These are phyloP conservation scores for Mytilinidion resinicola DNA, from an alignment of 495 filamentous ascomycete species.

Conservation along the genomic window DNA sequence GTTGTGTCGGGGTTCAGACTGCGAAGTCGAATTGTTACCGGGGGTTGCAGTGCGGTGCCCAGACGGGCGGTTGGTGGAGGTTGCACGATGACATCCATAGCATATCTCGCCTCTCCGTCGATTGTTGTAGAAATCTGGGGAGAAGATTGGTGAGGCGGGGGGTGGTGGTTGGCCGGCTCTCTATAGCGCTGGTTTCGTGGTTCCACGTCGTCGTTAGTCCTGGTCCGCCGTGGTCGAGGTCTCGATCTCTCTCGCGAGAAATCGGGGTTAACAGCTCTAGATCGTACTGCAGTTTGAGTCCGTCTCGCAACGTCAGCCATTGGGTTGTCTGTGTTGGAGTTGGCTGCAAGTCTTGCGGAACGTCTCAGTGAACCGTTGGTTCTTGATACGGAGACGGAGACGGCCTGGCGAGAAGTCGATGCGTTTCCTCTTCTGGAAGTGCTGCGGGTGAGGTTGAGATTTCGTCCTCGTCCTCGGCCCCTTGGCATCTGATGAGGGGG, in stretches of 20 bases:
- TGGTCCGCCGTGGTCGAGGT: constrained; percentile 7
- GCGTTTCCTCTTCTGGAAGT: constrained; percentile 17
- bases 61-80: constrained; percentile 16
- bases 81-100: constrained; percentile 25
- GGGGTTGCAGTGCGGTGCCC: constrained; percentile 7
- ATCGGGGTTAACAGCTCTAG: constrained; percentile 9
- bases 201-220: constrained; percentile 5
- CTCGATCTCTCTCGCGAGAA: constrained; percentile 5
- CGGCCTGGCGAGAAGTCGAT: constrained; percentile 13
- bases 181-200: background rate
- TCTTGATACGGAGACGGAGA: constrained; percentile 11
- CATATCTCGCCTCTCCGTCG: constrained; percentile 17
- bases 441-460: constrained; percentile 20
- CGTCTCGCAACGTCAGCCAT: constrained; percentile 30
- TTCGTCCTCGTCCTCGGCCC: constrained; percentile 25
- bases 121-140: background rate
- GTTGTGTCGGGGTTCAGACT: constrained; percentile 8
- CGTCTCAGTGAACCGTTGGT: constrained; percentile 14
- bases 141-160: background rate
- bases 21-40: constrained; percentile 21
- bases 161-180: background rate
- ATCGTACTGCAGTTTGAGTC: constrained; percentile 12
- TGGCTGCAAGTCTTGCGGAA: constrained; percentile 21
- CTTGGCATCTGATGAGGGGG: constrained; percentile 29
- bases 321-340: constrained; percentile 4